Percentiles rank a stretch among this genome's conserved stretches.
Evolutionary conservation across 306 rosid species (phyloP).

Genomic region (Amphicarpaea edgeworthii): DNA sequence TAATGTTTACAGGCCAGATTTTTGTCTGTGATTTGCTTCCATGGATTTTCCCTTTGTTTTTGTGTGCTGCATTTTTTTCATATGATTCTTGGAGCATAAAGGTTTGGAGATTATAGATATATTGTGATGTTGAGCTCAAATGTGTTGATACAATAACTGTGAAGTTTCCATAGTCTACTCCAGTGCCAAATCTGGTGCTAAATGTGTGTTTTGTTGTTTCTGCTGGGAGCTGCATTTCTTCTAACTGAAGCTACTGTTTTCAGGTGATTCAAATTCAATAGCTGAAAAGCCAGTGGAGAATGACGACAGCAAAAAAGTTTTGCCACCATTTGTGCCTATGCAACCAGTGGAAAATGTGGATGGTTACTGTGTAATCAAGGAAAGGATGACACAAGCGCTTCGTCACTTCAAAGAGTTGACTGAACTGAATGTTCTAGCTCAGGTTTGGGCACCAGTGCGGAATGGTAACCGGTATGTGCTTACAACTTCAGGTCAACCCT

Average conservation of each 20-base stretch:
- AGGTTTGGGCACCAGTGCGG: slow-evolving; percentile 93
- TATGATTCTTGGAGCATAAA: slow-evolving; percentile 33
- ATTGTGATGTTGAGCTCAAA: slow-evolving; percentile 18
- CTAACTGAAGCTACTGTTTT: slow-evolving; percentile 48
- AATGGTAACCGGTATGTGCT: slow-evolving; percentile 66
- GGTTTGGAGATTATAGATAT: slow-evolving; percentile 12
- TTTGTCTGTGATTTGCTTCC: slow-evolving; percentile 5
- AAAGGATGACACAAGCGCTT: slow-evolving; percentile 91
- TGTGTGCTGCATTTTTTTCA: slow-evolving; percentile 4
- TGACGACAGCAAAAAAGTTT: slow-evolving; percentile 43
- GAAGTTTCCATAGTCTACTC: slow-evolving; percentile 27
- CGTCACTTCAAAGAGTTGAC: slow-evolving; percentile 80
- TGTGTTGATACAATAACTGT: background rate
- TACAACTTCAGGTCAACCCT: slow-evolving; percentile 93
- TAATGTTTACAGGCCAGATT: slow-evolving; percentile 14
- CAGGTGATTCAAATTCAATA: slow-evolving; percentile 62
- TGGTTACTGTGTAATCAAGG: slow-evolving; percentile 69
- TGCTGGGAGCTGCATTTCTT: slow-evolving; percentile 41
- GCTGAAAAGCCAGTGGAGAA: slow-evolving; percentile 60
- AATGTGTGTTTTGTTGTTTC: slow-evolving; percentile 37
- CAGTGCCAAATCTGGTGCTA: slow-evolving; percentile 21
- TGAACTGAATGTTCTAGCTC: slow-evolving; percentile 83
- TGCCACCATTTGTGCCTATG: slow-evolving; percentile 53
- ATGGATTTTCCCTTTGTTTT: slow-evolving; percentile 14
- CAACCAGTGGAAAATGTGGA: slow-evolving; percentile 58